Evolutionary conservation across 805 yeast species (phyloP).

Genomic region (Candida ficus): DNA sequence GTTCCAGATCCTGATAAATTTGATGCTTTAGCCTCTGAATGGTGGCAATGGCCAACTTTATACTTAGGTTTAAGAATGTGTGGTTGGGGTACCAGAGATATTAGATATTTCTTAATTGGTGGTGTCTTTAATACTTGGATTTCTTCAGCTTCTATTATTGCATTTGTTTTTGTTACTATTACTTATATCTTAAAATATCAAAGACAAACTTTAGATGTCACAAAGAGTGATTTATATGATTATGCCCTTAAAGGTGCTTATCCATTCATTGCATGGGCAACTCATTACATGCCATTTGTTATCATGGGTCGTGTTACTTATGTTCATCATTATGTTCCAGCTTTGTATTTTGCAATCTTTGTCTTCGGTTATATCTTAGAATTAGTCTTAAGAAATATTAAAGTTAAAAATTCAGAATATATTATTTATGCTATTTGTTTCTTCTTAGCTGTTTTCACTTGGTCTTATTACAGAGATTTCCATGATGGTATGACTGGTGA

Average conservation of each 20-base stretch:
- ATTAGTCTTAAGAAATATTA: slow-evolving; percentile 19
- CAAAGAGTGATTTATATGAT: slow-evolving; percentile 34
- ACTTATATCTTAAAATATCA: slow-evolving; percentile 54
- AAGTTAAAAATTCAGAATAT: slow-evolving; percentile 19
- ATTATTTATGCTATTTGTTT: slow-evolving; percentile 43
- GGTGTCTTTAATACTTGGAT: slow-evolving; percentile 76
- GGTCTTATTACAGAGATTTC: slow-evolving; percentile 58
- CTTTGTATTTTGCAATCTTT: slow-evolving; percentile 87
- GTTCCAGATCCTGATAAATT: slow-evolving; percentile 69
- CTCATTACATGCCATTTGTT: slow-evolving; percentile 84
- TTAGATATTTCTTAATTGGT: slow-evolving; percentile 65
- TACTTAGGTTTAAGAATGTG: slow-evolving; percentile 71
- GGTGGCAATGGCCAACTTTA: slow-evolving; percentile 87
- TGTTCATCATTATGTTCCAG: slow-evolving; percentile 95
- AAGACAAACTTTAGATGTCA: slow-evolving; percentile 54
- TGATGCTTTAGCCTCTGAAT: slow-evolving; percentile 65
- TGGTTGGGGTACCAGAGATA: slow-evolving; percentile 53
- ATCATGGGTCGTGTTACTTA: slow-evolving; percentile 96
- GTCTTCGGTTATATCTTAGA: slow-evolving; percentile 38
- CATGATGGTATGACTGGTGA: slow-evolving; percentile 77
- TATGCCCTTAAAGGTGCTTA: slow-evolving; percentile 63
- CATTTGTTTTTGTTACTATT: slow-evolving; percentile 38
- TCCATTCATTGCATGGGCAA: slow-evolving; percentile 87
- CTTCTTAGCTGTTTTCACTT: slow-evolving; percentile 48
- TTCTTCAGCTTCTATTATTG: slow-evolving; percentile 50